Evolutionary conservation across 2,329 filamentous ascomycete species (phyloP).

Genomic region (Cordyceps fumosorosea): DNA sequence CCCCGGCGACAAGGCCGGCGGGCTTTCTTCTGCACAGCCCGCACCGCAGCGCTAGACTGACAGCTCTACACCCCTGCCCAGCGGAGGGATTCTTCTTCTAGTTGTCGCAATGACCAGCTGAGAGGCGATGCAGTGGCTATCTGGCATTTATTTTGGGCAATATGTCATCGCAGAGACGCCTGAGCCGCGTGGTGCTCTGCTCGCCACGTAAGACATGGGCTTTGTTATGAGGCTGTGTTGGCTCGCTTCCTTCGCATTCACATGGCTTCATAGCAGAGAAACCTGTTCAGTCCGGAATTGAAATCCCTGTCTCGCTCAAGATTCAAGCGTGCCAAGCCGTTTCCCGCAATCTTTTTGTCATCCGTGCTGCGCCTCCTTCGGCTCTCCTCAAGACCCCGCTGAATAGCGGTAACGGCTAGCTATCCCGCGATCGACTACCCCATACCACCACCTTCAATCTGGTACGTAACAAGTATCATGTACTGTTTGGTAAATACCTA

Average conservation of each 20-base stretch:
- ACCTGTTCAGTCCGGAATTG: background rate
- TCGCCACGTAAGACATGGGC: background rate
- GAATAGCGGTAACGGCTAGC: background rate
- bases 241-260: background rate
- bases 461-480: background rate
- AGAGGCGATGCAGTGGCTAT: background rate
- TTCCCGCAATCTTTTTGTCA: background rate
- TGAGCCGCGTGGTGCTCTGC: background rate
- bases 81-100: background rate
- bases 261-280: background rate
- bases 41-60: background rate
- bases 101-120: background rate
- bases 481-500: background rate
- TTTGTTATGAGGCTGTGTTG: conserved; percentile 4
- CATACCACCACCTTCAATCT: background rate
- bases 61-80: background rate
- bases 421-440: conserved; percentile 3
- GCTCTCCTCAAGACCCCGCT: background rate
- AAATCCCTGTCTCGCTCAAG: background rate
- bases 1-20: background rate
- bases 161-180: background rate
- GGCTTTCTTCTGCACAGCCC: background rate
- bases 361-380: background rate
- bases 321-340: background rate
- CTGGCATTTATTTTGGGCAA: background rate